phyloP scores from a whole-genome alignment of 352 stramenopile genomes.

The Albugo candida region DNA sequence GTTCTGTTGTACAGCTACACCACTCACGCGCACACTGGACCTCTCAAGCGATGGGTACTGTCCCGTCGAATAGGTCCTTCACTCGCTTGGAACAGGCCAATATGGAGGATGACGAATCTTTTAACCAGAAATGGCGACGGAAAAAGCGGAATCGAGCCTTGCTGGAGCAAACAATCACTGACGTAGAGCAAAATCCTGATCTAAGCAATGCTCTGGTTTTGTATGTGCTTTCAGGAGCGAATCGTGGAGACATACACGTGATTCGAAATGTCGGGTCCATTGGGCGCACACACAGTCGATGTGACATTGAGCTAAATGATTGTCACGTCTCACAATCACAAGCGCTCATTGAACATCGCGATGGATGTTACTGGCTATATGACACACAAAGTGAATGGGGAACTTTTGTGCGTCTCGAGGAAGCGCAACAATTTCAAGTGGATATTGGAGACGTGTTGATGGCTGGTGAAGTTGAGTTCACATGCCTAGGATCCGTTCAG shows the following conservation, averaged over 20 bases:
- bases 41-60: too few species aligned
- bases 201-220: slow-evolving; percentile 37
- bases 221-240: slow-evolving; percentile 57
- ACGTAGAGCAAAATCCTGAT: slow-evolving; percentile 26
- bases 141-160: slow-evolving; percentile 63
- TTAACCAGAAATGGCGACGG: slow-evolving; percentile 27
- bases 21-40: too few species aligned
- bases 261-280: slow-evolving; percentile 43
- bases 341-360: slow-evolving; percentile 52
- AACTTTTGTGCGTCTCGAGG: slow-evolving; percentile 41
- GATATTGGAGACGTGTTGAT: slow-evolving; percentile 54
- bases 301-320: slow-evolving; percentile 54
- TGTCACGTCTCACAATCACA: slow-evolving; percentile 31
- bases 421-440: slow-evolving; percentile 33
- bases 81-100: background rate
- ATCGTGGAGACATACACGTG: slow-evolving; percentile 58
- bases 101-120: background rate
- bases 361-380: slow-evolving; percentile 51
- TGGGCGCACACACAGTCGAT: slow-evolving; percentile 7
- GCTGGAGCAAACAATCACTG: slow-evolving; percentile 31
- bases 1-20: too few species aligned
- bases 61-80: too few species aligned
- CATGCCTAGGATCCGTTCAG: slow-evolving; percentile 35
- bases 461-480: slow-evolving; percentile 57
- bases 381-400: slow-evolving; percentile 46